Evolutionary conservation across 495 filamentous ascomycete genomes (phyloP), one percentile per base, ranked within the genome.

Genomic region (Penicillium egyptiacum): DNA sequence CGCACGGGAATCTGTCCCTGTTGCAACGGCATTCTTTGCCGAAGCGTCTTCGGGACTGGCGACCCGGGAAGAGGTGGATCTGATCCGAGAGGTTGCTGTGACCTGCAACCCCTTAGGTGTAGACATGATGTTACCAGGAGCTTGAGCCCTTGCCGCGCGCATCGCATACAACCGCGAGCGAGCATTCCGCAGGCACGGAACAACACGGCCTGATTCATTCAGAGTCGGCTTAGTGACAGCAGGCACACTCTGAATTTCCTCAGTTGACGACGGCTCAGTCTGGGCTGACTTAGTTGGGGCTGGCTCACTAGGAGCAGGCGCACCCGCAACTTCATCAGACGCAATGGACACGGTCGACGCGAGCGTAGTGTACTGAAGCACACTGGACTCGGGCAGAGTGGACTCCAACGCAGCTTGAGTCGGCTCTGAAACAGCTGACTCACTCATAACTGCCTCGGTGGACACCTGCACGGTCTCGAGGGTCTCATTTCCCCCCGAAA

Each of bases 1-100:
- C 35, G 49, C 49, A 52, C 49, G 23, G 49, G 49, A 50, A 35
- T 50, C 22, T 39, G 20, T 19, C 47, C 43, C 43, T 45, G 43
- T 45, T 45, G 43, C 35, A 39, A 39, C 35, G 35, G 35, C 35
- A n/a, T 39, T 39, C n/a, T 39, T 17, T 17, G n/a, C 43, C 43
- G 43, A 25, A 26, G 43, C 43, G 43, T 45, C 43, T 45, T 45
- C 20, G 43, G 43, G 43, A 26, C 43, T 26, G 17, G 28, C 45
- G 1, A 33, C 45, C 28, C 20, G 26, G 26, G 26, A 48, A 48
- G 28, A 33, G 45, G 45, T 20, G 25, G n/a, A 30, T 5, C 14
- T 4, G 5, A 16, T 7, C 0, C n/a, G 26, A 48, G 45, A 30
- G 23, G 25, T 12, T 48, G 45, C 45, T 48, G 28, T 48, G 45